phyloP scores from a whole-genome alignment of 1,284 basidiomycete species.

The Cutaneotrichosporon spelunceum region DNA sequence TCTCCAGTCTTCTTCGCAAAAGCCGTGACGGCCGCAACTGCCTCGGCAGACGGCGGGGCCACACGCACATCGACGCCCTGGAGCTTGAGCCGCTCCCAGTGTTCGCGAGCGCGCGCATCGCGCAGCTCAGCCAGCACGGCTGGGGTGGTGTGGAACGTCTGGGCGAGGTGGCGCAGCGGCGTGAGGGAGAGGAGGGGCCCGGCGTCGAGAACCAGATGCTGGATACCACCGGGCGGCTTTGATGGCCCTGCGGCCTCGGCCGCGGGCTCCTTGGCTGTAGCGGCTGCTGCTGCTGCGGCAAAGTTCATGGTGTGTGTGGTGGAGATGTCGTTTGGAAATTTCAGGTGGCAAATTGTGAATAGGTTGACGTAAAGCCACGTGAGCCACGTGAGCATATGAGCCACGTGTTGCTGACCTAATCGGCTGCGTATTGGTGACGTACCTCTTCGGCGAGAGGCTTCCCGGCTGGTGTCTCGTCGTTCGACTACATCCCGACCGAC shows the following conservation, averaged over 20 bases:
- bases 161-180: conserved; percentile 76
- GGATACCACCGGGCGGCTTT: conserved; percentile 51
- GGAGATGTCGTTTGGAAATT: neutral
- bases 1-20: conserved; percentile 97
- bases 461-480: too few relatives aligned
- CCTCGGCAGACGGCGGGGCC: conserved; percentile 66
- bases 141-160: conserved; percentile 78
- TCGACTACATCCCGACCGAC: too few relatives aligned
- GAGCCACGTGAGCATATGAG: too few relatives aligned
- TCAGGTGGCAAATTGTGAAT: neutral
- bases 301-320: conserved; percentile 1
- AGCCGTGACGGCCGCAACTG: conserved; percentile 76
- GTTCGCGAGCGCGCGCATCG: conserved; percentile 78
- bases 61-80: conserved; percentile 72
- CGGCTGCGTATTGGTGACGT: neutral
- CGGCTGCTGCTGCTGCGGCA: neutral
- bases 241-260: neutral
- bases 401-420: neutral
- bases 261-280: neutral
- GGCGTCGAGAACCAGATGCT: conserved; percentile 82
- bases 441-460: neutral
- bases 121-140: conserved; percentile 84
- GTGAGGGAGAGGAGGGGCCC: conserved; percentile 83
- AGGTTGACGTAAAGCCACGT: neutral
- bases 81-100: conserved; percentile 65